These are phyloP conservation scores for Lasiosphaeria miniovina DNA, from an alignment of 495 filamentous ascomycete species.

Conservation along the genomic window DNA sequence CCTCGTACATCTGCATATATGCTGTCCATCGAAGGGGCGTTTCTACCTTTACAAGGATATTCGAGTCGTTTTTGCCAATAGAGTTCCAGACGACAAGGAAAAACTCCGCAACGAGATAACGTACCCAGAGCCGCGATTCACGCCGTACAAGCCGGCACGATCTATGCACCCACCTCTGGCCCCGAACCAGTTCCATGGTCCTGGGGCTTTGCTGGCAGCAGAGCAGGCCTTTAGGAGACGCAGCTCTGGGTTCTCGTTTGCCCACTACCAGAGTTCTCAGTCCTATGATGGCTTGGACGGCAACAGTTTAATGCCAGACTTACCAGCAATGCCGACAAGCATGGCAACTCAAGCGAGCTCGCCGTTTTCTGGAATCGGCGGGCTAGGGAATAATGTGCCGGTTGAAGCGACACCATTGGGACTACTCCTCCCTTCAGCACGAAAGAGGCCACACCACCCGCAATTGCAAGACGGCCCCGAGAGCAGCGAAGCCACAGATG, in stretches of 20 bases:
- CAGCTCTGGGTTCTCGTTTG: slow-evolving; percentile 52
- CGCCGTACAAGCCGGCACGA: slow-evolving; percentile 70
- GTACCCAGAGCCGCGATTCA: slow-evolving; percentile 82
- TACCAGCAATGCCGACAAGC: neutral
- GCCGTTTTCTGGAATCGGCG: slow-evolving; percentile 5
- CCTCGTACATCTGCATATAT: slow-evolving; percentile 91
- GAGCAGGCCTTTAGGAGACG: slow-evolving; percentile 58
- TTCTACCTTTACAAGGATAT: slow-evolving; percentile 90
- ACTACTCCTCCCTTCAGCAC: slow-evolving; percentile 12
- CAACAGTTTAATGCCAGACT: slow-evolving; percentile 15
- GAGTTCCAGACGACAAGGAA: slow-evolving; percentile 95
- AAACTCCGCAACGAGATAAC: slow-evolving; percentile 88
- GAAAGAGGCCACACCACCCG: neutral
- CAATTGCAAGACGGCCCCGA: slow-evolving; percentile 3
- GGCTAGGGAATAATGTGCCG: slow-evolving; percentile 18
- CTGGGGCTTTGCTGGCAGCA: slow-evolving; percentile 42
- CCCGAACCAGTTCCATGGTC: slow-evolving; percentile 13
- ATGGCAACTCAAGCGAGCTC: neutral
- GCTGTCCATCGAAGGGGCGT: slow-evolving; percentile 76
- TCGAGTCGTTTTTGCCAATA: slow-evolving; percentile 94
- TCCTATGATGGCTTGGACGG: slow-evolving; percentile 37
- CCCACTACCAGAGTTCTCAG: slow-evolving; percentile 20
- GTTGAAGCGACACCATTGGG: slow-evolving; percentile 39
- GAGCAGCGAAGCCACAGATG: slow-evolving; percentile 14
- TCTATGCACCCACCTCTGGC: slow-evolving; percentile 34